Evolutionary conservation across 2,329 filamentous ascomycete genomes (phyloP).

Genomic region (Nemania sp.): DNA sequence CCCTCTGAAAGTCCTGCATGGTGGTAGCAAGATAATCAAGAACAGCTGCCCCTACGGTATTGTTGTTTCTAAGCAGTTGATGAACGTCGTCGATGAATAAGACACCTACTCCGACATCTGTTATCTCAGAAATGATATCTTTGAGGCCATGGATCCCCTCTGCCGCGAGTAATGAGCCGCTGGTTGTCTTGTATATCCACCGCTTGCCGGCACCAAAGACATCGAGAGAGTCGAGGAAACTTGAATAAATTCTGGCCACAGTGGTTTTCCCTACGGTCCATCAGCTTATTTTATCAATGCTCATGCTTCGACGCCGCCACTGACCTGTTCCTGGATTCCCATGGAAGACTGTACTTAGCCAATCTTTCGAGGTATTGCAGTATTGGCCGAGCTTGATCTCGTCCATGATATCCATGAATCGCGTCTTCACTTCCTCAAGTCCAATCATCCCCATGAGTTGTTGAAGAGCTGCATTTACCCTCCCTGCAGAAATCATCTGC

Average conservation of each 20-base stretch:
- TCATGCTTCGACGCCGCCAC: conserved; percentile 57
- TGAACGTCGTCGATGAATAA: conserved; percentile 82
- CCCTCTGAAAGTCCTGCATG: neutral
- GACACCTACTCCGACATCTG: conserved; percentile 65
- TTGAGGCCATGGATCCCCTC: conserved; percentile 62
- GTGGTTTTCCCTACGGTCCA: conserved; percentile 64
- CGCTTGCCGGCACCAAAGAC: conserved; percentile 42
- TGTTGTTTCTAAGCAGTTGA: conserved; percentile 66
- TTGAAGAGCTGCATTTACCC: conserved; percentile 60
- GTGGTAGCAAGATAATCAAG: conserved; percentile 42
- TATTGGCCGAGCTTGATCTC: neutral
- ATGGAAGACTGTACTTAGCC: neutral
- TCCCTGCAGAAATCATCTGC: conserved; percentile 49
- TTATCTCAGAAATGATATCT: conserved; percentile 57
- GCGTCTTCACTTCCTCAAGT: conserved; percentile 63
- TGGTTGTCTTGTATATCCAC: conserved; percentile 66
- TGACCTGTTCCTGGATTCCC: conserved; percentile 3
- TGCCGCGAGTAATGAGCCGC: conserved; percentile 67
- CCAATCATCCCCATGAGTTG: conserved; percentile 65
- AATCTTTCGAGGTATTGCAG: neutral
- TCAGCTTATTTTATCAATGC: conserved; percentile 60
- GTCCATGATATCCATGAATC: conserved; percentile 61
- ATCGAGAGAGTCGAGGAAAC: conserved; percentile 64
- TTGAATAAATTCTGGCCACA: conserved; percentile 65
- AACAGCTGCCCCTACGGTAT: conserved; percentile 63